Evolutionary conservation across 306 rosid genomes (phyloP), one percentile per base, ranked within the genome.

Genomic region (Gynostemma pentaphyllum): DNA sequence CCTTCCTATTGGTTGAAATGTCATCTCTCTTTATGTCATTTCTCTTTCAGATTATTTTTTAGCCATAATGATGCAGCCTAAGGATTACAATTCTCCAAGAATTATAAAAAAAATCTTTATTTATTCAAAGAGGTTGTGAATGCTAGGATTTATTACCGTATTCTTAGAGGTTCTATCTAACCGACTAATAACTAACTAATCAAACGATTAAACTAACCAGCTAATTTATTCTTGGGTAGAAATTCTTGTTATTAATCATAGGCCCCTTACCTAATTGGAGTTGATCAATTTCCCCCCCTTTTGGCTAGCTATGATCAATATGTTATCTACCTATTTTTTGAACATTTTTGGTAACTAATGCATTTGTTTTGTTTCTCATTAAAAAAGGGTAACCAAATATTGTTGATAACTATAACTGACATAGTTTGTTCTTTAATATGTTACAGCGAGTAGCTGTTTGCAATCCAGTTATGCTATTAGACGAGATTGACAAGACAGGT

Each of bases 401-500:
- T n/a, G n/a, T n/a, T n/a, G n/a, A n/a, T n/a, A n/a, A n/a, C n/a
- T n/a, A n/a, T n/a, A n/a, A n/a, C n/a, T n/a, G n/a, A n/a, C n/a
- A n/a, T n/a, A n/a, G n/a, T 24, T 76, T 48, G 23, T 62, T 64
- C 62, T 49, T 63, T 40, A 66, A 65, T 67, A 64, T 71, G 53
- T 69, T 53, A 23, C 65, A 90, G 97, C 83, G 72, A 80, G 89
- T 85, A 62, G 80, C 79, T 68, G 97, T 90, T 57, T 81, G 86
- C 80, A 87, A 90, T 73, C 97, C 97, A 21, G 96, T 90, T 71
- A 90, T 90, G 95, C 84, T 90, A 73, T 84, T 90, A 16, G 96
- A 90, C 70, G 97, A 90, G 78, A 87, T 90, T 64, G 97, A 90
- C 84, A 90, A 90, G 87, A 85, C 97, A 28, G 96, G 97, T 49